These are phyloP conservation scores for Hypsizygus marmoreus DNA, from an alignment of 768 basidiomycete genomes.

Conservation along the genomic window DNA sequence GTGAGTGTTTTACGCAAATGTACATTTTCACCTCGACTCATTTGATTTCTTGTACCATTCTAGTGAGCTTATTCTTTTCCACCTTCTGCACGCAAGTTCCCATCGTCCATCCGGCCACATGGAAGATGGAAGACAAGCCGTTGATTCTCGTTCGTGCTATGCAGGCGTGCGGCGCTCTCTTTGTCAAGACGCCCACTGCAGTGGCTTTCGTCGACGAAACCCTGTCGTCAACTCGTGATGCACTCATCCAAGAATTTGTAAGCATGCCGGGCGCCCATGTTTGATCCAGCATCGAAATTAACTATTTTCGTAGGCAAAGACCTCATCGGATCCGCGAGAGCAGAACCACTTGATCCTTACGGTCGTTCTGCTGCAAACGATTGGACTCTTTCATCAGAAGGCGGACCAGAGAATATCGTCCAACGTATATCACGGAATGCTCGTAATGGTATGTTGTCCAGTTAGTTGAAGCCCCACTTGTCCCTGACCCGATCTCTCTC, in stretches of 20 bases:
- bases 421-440: constrained; percentile 59
- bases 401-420: constrained; percentile 48
- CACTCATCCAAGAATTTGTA: constrained; percentile 58
- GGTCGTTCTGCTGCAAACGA: constrained; percentile 55
- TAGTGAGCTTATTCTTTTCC: constrained; percentile 58
- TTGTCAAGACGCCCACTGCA: constrained; percentile 51
- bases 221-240: constrained; percentile 44
- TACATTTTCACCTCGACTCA: background rate
- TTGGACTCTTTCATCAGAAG: constrained; percentile 56
- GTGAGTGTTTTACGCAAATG: constrained; percentile 38
- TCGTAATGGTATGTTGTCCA: constrained; percentile 51
- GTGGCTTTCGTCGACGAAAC: constrained; percentile 49
- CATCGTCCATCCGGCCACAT: constrained; percentile 56
- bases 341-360: constrained; percentile 47
- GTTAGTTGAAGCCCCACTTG: background rate
- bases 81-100: constrained; percentile 56
- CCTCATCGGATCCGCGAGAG: constrained; percentile 33
- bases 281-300: constrained; percentile 13
- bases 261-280: constrained; percentile 24
- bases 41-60: constrained; percentile 4
- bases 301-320: constrained; percentile 37
- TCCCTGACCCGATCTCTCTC: background rate
- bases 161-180: constrained; percentile 65
- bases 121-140: constrained; percentile 49
- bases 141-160: constrained; percentile 53